Evolutionary conservation across 2,329 filamentous ascomycete species (phyloP).

Genomic region (Akanthomyces muscarius): DNA sequence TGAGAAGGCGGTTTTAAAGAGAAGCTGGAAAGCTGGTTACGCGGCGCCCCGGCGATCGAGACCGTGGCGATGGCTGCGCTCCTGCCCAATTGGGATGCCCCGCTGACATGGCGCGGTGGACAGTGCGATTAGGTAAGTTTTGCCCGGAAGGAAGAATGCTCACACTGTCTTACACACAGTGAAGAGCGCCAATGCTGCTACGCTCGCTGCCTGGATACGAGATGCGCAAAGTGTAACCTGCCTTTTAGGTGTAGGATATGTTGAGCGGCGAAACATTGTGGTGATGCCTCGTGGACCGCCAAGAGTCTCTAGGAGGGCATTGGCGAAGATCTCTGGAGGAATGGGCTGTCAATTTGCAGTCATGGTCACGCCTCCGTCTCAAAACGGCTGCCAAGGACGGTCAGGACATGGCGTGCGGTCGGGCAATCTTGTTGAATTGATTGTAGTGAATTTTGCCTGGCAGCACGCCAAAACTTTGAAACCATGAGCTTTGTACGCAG

Average conservation of each 20-base stretch:
- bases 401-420: background rate
- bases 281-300: background rate
- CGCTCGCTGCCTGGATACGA: conserved; percentile 3
- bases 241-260: background rate
- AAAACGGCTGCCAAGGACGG: background rate
- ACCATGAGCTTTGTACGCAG: background rate
- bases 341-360: background rate
- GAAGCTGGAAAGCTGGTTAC: conserved; percentile 8
- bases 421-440: background rate
- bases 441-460: background rate
- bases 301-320: background rate
- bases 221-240: conserved; percentile 3
- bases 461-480: background rate
- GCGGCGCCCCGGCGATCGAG: conserved; percentile 11
- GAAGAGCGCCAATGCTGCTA: background rate
- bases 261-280: background rate
- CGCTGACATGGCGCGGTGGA: background rate
- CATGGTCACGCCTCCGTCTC: background rate
- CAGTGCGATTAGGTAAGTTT: background rate
- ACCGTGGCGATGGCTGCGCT: background rate
- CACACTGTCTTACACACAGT: conserved; percentile 7
- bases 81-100: conserved; percentile 13
- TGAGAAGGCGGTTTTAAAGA: conserved; percentile 2
- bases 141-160: no score
- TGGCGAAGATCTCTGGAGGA: background rate